Evolutionary conservation across 1,284 basidiomycete genomes (phyloP).

Genomic region (Apiotrichum sp.): DNA sequence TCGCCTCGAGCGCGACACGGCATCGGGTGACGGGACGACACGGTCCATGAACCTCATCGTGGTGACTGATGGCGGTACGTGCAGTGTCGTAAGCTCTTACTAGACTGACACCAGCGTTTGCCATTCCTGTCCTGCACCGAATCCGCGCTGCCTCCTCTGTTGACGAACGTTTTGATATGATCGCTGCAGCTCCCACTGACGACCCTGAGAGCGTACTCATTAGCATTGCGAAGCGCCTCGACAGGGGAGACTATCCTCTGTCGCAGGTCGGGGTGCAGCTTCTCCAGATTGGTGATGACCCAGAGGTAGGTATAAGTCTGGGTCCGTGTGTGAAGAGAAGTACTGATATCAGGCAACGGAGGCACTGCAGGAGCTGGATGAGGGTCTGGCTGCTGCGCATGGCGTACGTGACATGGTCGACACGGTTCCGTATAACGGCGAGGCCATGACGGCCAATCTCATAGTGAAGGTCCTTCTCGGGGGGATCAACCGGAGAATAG

Average conservation of each 20-base stretch:
- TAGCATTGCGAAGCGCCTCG: slow-evolving; percentile 34
- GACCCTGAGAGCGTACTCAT: slow-evolving; percentile 39
- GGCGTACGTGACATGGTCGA: slow-evolving; percentile 42
- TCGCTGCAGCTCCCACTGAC: slow-evolving; percentile 28
- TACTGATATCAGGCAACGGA: slow-evolving; percentile 24
- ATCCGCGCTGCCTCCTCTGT: slow-evolving; percentile 8
- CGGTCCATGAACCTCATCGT: slow-evolving; percentile 41
- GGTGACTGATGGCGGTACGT: slow-evolving; percentile 34
- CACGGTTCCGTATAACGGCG: slow-evolving; percentile 37
- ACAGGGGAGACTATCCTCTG: slow-evolving; percentile 42
- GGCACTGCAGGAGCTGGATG: slow-evolving; percentile 44
- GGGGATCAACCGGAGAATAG: slow-evolving; percentile 38
- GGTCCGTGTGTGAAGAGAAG: too few relatives aligned
- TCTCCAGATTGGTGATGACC: slow-evolving; percentile 44
- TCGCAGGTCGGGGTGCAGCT: slow-evolving; percentile 48
- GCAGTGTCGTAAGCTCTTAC: background rate
- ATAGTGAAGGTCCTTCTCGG: slow-evolving; percentile 42
- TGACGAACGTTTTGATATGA: slow-evolving; percentile 14
- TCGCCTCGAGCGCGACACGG: slow-evolving; percentile 27
- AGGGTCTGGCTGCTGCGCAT: slow-evolving; percentile 30
- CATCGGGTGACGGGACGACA: slow-evolving; percentile 21
- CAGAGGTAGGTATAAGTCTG: slow-evolving; percentile 23
- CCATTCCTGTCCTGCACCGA: slow-evolving; percentile 22
- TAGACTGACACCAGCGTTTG: slow-evolving; percentile 24
- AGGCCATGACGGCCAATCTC: slow-evolving; percentile 28